Percentiles rank a stretch among this genome's conserved stretches.
phyloP scores from a whole-genome alignment of 139 green algal genomes.

The Chlorella sp. region DNA sequence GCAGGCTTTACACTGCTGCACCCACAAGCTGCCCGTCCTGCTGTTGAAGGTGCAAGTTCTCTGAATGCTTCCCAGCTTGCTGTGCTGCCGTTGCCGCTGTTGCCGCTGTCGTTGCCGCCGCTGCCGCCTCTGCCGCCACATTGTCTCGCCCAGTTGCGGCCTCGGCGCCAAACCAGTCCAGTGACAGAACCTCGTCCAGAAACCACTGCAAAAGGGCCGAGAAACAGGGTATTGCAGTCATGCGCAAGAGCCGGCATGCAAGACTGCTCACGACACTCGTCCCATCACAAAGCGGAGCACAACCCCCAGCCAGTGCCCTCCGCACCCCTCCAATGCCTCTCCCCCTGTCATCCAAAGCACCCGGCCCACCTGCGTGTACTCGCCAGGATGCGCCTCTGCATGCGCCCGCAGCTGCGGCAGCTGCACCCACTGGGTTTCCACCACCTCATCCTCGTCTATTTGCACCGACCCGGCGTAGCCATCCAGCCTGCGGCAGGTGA shows the following conservation, averaged over 20 bases:
- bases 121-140: not conserved
- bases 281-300: not conserved
- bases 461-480: not conserved
- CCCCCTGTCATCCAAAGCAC: not conserved
- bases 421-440: not conserved
- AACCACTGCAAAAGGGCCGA: conserved; percentile 2
- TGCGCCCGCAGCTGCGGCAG: not conserved
- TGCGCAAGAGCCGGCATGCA: not conserved
- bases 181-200: conserved; percentile 12
- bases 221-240: not conserved
- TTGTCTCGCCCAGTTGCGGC: too few species aligned
- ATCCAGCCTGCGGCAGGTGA: not conserved
- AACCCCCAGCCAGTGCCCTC: not conserved
- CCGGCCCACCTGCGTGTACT: conserved; percentile 17
- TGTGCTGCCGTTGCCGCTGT: not conserved
- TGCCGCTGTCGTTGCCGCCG: not conserved
- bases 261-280: not conserved
- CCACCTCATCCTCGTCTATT: conserved; percentile 9
- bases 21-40: not conserved
- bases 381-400: not conserved
- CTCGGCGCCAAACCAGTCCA: conserved; percentile 23
- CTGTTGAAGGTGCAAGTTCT: not conserved
- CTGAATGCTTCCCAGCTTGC: not conserved
- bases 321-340: not conserved
- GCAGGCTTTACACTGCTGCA: not conserved